These are phyloP conservation scores for Eucalyptus marginata DNA, from an alignment of 345 rosid genomes.

Conservation along the genomic window DNA sequence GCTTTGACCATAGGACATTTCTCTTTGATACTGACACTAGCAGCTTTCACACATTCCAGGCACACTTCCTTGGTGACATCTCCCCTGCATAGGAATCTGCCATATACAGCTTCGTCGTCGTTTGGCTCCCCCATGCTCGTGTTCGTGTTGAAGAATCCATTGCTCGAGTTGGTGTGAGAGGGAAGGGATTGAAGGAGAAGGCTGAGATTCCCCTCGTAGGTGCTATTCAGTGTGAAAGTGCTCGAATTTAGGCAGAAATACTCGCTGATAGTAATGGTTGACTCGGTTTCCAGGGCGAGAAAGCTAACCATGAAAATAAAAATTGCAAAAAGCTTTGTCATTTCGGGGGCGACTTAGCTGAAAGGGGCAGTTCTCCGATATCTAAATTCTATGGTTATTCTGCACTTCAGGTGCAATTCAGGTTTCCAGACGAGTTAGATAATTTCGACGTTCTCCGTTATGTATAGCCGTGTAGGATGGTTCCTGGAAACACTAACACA, in stretches of 20 bases:
- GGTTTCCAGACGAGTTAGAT: neutral
- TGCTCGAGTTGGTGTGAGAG: neutral
- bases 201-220: neutral
- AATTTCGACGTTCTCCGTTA: neutral
- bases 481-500: neutral
- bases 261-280: neutral
- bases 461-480: neutral
- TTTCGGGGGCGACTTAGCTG: neutral
- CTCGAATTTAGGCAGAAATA: neutral
- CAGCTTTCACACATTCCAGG: conserved; percentile 13
- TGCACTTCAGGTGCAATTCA: neutral
- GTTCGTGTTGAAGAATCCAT: neutral
- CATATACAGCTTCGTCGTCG: neutral
- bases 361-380: neutral
- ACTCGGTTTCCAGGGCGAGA: neutral
- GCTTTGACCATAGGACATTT: conserved; percentile 18
- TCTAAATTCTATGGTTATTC: neutral
- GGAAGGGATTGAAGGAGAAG: neutral
- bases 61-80: conserved; percentile 1
- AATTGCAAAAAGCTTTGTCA: neutral
- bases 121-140: neutral
- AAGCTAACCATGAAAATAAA: neutral
- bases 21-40: neutral
- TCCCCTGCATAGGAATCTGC: conserved; percentile 1
- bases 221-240: neutral